Evolutionary conservation across 495 filamentous ascomycete genomes (phyloP).

Genomic region (Penicillium psychrofluorescens): DNA sequence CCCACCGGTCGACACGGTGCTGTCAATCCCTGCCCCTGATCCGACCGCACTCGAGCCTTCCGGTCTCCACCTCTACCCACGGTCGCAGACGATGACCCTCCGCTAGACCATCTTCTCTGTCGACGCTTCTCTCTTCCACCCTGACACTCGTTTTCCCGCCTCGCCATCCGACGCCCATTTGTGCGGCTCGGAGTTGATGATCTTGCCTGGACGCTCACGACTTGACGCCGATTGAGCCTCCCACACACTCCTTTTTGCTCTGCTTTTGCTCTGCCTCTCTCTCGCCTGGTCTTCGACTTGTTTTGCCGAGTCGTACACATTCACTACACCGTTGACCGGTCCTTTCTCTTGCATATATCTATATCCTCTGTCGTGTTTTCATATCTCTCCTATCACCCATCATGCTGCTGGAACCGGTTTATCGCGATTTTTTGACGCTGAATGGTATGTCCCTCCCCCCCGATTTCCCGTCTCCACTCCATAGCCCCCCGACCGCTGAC

Average conservation of each 20-base stretch:
- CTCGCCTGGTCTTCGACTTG: not conserved
- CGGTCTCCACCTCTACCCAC: not conserved
- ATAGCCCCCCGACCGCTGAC: not conserved
- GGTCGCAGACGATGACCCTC: constrained; percentile 21
- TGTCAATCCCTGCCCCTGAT: not conserved
- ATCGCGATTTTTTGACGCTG: constrained; percentile 12
- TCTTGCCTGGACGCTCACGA: constrained; percentile 28
- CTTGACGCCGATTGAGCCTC: constrained; percentile 35
- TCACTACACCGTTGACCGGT: constrained; percentile 22
- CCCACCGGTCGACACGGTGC: not conserved
- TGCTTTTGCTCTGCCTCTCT: constrained; percentile 1
- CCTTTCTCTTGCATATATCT: constrained; percentile 9
- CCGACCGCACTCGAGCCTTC: not conserved
- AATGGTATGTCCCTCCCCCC: constrained; percentile 11
- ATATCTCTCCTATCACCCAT: constrained; percentile 6
- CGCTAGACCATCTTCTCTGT: constrained; percentile 3
- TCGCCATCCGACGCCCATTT: not conserved
- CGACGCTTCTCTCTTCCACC: constrained; percentile 2
- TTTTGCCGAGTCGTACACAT: constrained; percentile 4
- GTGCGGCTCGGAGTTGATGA: constrained; percentile 16
- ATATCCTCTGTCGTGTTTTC: constrained; percentile 4
- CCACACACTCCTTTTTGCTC: constrained; percentile 28
- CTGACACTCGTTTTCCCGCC: constrained; percentile 19
- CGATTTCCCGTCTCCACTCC: not conserved
- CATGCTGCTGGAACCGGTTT: constrained; percentile 22